Conservation (phyloP, 2,329 filamentous ascomycete species). For the Hypomyces perniciosus region DNA sequence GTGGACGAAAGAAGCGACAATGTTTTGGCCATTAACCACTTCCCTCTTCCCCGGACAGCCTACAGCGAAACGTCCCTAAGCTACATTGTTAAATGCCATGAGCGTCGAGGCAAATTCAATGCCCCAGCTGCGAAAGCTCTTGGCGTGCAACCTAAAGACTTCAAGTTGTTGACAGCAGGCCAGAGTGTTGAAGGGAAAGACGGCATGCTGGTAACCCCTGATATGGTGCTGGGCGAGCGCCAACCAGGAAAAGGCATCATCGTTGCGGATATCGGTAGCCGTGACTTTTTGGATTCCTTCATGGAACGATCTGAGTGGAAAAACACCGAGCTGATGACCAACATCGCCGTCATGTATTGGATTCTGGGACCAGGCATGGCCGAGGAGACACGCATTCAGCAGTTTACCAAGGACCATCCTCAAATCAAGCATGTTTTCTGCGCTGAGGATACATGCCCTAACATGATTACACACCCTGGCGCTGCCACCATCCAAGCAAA, state of each 20-base stretch:
- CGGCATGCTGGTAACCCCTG: slow-evolving; percentile 61
- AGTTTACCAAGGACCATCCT: slow-evolving; percentile 61
- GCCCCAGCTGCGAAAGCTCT: slow-evolving; percentile 56
- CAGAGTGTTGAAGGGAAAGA: slow-evolving; percentile 56
- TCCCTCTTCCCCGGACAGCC: slow-evolving; percentile 58
- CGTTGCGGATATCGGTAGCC: slow-evolving; percentile 70
- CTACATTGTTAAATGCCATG: slow-evolving; percentile 76
- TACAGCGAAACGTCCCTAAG: slow-evolving; percentile 66
- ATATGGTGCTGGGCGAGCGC: slow-evolving; percentile 72
- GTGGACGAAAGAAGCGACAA: slow-evolving; percentile 10
- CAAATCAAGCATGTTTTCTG: slow-evolving; percentile 71
- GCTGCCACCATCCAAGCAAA: slow-evolving; percentile 61
- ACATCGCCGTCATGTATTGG: slow-evolving; percentile 71
- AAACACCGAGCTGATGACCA: slow-evolving; percentile 56
- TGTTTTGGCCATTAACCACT: slow-evolving; percentile 20
- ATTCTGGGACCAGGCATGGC: slow-evolving; percentile 65
- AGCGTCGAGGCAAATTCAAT: slow-evolving; percentile 76
- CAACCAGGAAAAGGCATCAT: slow-evolving; percentile 68
- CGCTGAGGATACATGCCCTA: slow-evolving; percentile 66
- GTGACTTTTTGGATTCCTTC: slow-evolving; percentile 63
- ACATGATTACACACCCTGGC: slow-evolving; percentile 66
- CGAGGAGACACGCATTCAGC: slow-evolving; percentile 54
- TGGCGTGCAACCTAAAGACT: slow-evolving; percentile 56
- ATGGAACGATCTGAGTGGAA: slow-evolving; percentile 68
- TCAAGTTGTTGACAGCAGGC: slow-evolving; percentile 55